A percentile compares a stretch with the other conserved stretches of the same genome.
Evolutionary conservation across 176 grass and related monocot genomes (phyloP).

Genomic region (Paspalum vaginatum): DNA sequence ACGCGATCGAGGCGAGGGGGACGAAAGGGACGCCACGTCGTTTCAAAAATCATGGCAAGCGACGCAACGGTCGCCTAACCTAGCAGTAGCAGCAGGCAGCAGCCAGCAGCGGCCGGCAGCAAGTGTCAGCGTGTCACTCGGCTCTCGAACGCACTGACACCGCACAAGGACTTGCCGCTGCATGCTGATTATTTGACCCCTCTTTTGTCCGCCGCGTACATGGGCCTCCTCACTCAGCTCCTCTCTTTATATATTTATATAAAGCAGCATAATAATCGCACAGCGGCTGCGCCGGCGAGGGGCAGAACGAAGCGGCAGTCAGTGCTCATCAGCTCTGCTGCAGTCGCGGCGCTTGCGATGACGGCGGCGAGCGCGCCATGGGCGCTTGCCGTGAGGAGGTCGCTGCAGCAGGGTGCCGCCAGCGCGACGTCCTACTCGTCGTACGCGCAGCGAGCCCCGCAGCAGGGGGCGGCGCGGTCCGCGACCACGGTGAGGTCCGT

Average conservation of each 20-base stretch:
- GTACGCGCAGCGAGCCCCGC: slow-evolving; percentile 28
- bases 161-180: slow-evolving; percentile 3
- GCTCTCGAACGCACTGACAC: slow-evolving; percentile 20
- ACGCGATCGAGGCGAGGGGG: not conserved
- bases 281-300: not conserved
- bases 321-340: not conserved
- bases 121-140: slow-evolving; percentile 27
- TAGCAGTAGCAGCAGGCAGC: not conserved
- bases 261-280: not conserved
- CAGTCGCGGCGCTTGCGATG: not conserved
- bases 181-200: slow-evolving; percentile 6
- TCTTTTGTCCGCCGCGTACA: slow-evolving; percentile 52
- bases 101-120: not conserved
- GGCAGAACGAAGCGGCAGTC: not conserved
- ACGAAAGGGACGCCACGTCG: slow-evolving; percentile 36
- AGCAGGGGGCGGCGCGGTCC: slow-evolving; percentile 10
- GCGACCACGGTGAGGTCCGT: slow-evolving; percentile 43
- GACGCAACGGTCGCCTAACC: slow-evolving; percentile 40
- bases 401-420: slow-evolving; percentile 37
- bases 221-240: not conserved
- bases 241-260: slow-evolving; percentile 32
- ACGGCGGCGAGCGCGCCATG: slow-evolving; percentile 10
- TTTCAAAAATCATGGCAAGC: slow-evolving; percentile 21
- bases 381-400: slow-evolving; percentile 35
- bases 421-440: slow-evolving; percentile 13